A percentile compares a stretch with the other conserved stretches of the same genome.
Conservation (phyloP, 2,329 filamentous ascomycete species). For the Colletotrichum costaricense region DNA sequence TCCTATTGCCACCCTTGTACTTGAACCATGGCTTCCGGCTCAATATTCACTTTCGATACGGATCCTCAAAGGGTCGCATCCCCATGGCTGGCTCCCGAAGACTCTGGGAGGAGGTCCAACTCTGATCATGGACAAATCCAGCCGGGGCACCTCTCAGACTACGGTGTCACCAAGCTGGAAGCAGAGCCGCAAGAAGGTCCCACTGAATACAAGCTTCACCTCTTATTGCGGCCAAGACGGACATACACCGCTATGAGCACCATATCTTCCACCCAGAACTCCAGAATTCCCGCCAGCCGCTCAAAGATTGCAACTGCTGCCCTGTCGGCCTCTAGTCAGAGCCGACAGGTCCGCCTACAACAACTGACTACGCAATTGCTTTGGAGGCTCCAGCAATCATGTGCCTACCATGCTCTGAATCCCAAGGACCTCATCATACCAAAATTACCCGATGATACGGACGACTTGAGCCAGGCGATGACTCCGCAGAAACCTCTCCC, state of each 20-base stretch:
- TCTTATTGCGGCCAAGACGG: conserved; percentile 83
- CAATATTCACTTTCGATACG: conserved; percentile 94
- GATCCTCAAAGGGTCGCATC: conserved; percentile 90
- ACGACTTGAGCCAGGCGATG: conserved; percentile 57
- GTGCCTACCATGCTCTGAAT: conserved; percentile 86
- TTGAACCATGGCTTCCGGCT: conserved; percentile 84
- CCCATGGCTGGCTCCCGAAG: conserved; percentile 80
- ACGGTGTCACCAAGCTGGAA: conserved; percentile 79
- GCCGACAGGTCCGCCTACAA: conserved; percentile 85
- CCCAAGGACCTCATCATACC: conserved; percentile 81
- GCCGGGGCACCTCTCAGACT: conserved; percentile 65
- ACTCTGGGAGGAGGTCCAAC: conserved; percentile 48
- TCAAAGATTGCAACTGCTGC: conserved; percentile 19
- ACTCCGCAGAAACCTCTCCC: conserved; percentile 72
- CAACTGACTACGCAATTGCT: conserved; percentile 94
- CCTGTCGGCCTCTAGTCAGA: conserved; percentile 66
- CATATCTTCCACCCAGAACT: conserved; percentile 38
- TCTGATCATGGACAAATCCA: conserved; percentile 42
- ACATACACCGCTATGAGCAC: conserved; percentile 81
- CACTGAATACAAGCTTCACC: conserved; percentile 95
- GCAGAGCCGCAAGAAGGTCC: conserved; percentile 95
- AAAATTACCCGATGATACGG: conserved; percentile 74
- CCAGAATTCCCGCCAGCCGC: conserved; percentile 39
- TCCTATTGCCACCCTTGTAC: background rate
- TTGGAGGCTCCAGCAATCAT: conserved; percentile 95